phyloP scores from a whole-genome alignment of 176 grass and related monocot genomes.

The Zea mays region DNA sequence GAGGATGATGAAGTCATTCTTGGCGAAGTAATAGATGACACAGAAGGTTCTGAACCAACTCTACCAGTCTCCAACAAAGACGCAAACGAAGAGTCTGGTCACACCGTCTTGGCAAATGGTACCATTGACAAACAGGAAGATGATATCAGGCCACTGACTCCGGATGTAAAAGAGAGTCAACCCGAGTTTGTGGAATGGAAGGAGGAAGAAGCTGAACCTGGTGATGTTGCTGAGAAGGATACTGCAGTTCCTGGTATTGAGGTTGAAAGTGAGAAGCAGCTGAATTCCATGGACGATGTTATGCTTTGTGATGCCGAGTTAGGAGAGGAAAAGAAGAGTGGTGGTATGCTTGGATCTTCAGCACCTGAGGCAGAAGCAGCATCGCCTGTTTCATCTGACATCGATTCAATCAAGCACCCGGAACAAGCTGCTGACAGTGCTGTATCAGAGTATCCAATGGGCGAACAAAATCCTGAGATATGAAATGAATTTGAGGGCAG shows the following conservation, averaged over 20 bases:
- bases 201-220: conserved; percentile 46
- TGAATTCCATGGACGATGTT: conserved; percentile 26
- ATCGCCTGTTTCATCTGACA: conserved; percentile 1
- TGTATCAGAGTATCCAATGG: conserved; percentile 9
- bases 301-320: conserved; percentile 2
- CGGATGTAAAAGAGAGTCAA: conserved; percentile 49
- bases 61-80: conserved; percentile 23
- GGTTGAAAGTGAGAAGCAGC: conserved; percentile 20
- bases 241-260: conserved; percentile 19
- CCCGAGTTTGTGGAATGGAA: conserved; percentile 49
- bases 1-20: conserved; percentile 51
- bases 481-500: conserved; percentile 19
- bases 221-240: conserved; percentile 30
- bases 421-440: conserved; percentile 14
- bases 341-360: conserved; percentile 11
- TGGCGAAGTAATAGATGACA: conserved; percentile 33
- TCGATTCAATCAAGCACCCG: conserved; percentile 8
- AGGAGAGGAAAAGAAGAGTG: conserved; percentile 31
- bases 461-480: conserved; percentile 30
- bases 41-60: conserved; percentile 33
- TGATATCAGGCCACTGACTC: conserved; percentile 48
- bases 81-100: conserved; percentile 27
- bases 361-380: conserved; percentile 23
- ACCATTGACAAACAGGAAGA: conserved; percentile 32
- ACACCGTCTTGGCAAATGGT: conserved; percentile 21